A percentile compares a stretch with the other conserved stretches of the same genome.
phyloP scores from a whole-genome alignment of 768 basidiomycete genomes.

The Porphyrellus cyaneotinctus region DNA sequence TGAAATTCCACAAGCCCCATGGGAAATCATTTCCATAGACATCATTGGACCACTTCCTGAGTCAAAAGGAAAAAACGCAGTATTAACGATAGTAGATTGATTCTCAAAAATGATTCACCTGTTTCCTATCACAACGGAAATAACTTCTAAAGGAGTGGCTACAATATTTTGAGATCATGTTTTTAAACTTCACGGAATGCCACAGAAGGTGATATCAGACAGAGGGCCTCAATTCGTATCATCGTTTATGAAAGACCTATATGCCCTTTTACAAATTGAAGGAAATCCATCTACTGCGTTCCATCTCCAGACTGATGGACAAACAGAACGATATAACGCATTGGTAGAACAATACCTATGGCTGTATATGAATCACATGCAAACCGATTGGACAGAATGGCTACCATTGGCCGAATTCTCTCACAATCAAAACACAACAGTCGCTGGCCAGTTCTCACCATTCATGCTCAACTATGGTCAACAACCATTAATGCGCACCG shows the following conservation, averaged over 20 bases:
- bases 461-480: too few species aligned
- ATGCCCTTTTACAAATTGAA: neutral
- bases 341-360: too few species aligned
- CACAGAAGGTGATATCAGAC: neutral
- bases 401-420: too few species aligned
- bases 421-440: too few species aligned
- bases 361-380: too few species aligned
- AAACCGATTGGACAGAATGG: too few species aligned
- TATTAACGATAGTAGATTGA: conserved; percentile 8
- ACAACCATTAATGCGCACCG: too few species aligned
- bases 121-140: conserved; percentile 4
- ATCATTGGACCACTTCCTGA: conserved; percentile 1
- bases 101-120: conserved; percentile 15
- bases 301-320: neutral
- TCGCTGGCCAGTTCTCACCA: too few species aligned
- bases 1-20: neutral
- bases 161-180: conserved; percentile 10
- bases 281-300: neutral
- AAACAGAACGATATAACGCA: neutral
- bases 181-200: neutral
- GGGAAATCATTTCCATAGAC: neutral
- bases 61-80: conserved; percentile 8
- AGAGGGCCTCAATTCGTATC: neutral
- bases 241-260: neutral
- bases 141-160: conserved; percentile 16